Evolutionary conservation across 1,284 basidiomycete species (phyloP), one percentile per base, ranked within the genome.

Genomic region (Ceratobasidium sp.): DNA sequence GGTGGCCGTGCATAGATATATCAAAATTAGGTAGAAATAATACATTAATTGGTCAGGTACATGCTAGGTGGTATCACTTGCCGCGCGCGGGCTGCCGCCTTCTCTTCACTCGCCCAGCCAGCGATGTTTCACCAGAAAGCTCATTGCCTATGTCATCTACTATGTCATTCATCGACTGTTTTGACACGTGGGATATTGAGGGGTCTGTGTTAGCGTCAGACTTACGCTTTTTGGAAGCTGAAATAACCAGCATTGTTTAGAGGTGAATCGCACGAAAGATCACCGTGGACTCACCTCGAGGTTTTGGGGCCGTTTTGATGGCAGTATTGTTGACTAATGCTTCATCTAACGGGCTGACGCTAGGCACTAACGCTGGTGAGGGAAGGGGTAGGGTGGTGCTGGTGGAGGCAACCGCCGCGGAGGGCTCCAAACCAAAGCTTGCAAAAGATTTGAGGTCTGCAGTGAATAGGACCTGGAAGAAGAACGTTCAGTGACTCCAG

Each of bases 381-480:
- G 66, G 66, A 35, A 58, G 43, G 0, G 66, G 66, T n/a, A 69
- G 30, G 16, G 41, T 58, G 13, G 66, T 41, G 44, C 28, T 28
- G 46, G 49, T 69, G n/a, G 47, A 55, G 28, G 26, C 47, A 11
- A 57, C 55, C 11, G 59, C 46, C 16, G 70, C 54, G 41, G 81
- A 75, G 8, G 79, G 77, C 11, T 80, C 75, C 13, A 85, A 77
- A 14, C 86, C 85, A 69, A 85, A 84, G 2, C 83, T 80, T 1
- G 84, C 79, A 76, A 87, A 87, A 0, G 85, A 82, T 73, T 85
- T 86, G 41, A 88, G 78, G 72, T 88, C 86, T 5, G 86, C 83
- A 2, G 86, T 87, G 79, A 88, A 88, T 6, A 88, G 78, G 13
- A 82, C 79, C 81, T 82, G 79, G 77, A 79, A 78, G 66, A 52